These are phyloP conservation scores for Fusarium setosum DNA, from an alignment of 2,329 filamentous ascomycete species.

Conservation along the genomic window DNA sequence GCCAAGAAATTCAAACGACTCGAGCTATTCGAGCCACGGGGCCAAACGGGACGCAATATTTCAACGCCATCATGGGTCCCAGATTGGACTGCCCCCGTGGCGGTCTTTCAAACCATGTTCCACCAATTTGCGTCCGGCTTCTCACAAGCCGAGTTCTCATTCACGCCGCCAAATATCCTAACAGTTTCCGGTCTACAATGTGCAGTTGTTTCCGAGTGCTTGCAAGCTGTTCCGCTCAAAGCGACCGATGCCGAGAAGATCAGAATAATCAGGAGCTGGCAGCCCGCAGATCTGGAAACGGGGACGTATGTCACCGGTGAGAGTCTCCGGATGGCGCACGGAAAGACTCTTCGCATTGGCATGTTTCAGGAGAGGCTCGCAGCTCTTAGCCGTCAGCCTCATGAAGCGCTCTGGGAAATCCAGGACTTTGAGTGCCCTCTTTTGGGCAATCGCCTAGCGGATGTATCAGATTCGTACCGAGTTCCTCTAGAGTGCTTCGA, in stretches of 20 bases:
- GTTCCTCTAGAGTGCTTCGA: neutral
- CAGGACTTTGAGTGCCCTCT: neutral
- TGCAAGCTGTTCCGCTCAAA: neutral
- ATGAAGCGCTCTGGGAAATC: neutral
- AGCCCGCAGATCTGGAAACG: neutral
- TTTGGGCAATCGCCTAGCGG: neutral
- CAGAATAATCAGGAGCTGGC: neutral
- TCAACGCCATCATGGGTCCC: neutral
- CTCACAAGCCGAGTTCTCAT: neutral
- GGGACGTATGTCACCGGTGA: neutral
- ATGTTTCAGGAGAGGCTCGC: neutral
- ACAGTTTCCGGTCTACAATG: neutral
- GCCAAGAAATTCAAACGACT: neutral
- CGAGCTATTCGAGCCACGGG: neutral
- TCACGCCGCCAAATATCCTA: neutral
- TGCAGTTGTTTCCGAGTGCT: neutral
- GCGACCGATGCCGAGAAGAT: neutral
- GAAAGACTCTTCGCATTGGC: neutral
- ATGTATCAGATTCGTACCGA: neutral
- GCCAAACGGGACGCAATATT: neutral
- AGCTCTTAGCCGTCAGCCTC: neutral
- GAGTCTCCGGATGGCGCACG: neutral
- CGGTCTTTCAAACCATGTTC: neutral
- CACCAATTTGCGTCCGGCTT: neutral
- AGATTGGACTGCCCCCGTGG: neutral